Percentiles rank a stretch among this genome's conserved stretches.
These are phyloP conservation scores for Pythium apleroticum DNA, from an alignment of 352 stramenopile species.

Conservation along the genomic window DNA sequence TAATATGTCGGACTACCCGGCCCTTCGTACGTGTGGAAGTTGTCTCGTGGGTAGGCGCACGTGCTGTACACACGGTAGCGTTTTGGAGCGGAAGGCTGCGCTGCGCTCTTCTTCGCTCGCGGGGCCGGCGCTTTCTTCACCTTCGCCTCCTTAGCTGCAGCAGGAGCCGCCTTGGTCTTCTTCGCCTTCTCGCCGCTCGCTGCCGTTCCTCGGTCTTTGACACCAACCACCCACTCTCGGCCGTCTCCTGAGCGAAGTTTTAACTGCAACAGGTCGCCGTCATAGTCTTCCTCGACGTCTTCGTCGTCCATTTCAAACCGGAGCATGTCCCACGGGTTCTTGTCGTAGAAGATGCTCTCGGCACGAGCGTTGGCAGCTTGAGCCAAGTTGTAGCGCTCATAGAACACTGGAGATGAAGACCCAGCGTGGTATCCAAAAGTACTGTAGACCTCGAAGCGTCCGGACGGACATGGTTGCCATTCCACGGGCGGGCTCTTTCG, in stretches of 20 bases:
- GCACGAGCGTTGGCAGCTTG: not conserved
- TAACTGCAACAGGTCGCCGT: not conserved
- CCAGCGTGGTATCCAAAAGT: not conserved
- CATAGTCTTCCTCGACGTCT: constrained; percentile 6
- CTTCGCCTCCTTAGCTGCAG: not conserved
- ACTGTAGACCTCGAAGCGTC: not conserved
- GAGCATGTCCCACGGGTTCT: not conserved
- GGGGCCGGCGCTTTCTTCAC: not conserved
- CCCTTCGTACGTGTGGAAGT: constrained; percentile 18
- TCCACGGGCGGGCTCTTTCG: constrained; percentile 9
- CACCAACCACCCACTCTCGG: not conserved
- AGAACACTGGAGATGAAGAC: not conserved
- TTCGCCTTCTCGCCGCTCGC: not conserved
- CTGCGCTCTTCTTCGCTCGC: not conserved
- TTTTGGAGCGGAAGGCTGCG: not conserved
- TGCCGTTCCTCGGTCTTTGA: not conserved
- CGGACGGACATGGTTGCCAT: not conserved
- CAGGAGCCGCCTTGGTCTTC: not conserved
- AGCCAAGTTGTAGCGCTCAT: not conserved
- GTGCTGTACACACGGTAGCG: constrained; percentile 26
- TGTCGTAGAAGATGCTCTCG: not conserved
- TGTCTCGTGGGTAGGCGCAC: constrained; percentile 14
- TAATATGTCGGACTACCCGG: constrained; percentile 10
- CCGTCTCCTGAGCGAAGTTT: not conserved
- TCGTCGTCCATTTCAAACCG: not conserved